Evolutionary conservation across 2,329 filamentous ascomycete species (phyloP), one percentile per base, ranked within the genome.

Genomic region (Penicillium sp.): DNA sequence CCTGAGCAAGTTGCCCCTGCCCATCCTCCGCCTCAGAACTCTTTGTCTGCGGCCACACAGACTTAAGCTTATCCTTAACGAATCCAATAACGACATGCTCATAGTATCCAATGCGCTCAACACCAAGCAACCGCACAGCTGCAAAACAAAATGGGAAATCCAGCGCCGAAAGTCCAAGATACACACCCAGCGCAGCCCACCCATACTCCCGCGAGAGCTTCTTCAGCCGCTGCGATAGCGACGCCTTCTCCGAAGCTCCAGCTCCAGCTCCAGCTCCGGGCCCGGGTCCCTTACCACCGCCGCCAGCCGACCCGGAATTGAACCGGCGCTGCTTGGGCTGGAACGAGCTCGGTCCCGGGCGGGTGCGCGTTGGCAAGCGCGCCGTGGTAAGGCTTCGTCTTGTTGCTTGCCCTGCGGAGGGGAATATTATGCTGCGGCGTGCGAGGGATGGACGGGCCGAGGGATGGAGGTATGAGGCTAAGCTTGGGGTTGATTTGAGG

Each of bases 71-170:
- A 7, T 61, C 60, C 65, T 76, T 76, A 18, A 76, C 60, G 29
- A 65, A 66, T n/a, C 72, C 69, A 32, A 80, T 56, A 32, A 76
- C 61, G 4, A 76, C 72, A 65, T 78, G 74, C 60, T 81, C 78
- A 59, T 74, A 78, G 53, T 77, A 70, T 7, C 91, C 92, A 67
- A 99, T 94, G 53, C 84, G 84, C 26, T 99, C 94, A 0, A 90
- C 89, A 16, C 94, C 94, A 2, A 96, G 82, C 50, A 86, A 78
- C 55, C 88, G 84, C 45, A 99, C 94, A 10, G 94, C 85, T 53
- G 96, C 76, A 77, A 96, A 99, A 77, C 93, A 97, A 71, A 97
- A 90, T 0, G 94, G 94, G 63, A 97, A 96, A 76, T 99, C 94
- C 50, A 96, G 77, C 37, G 89, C 88, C 40, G 89, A 92, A 53